A percentile compares a stretch with the other conserved stretches of the same genome.
These are phyloP conservation scores for Alternaria tenuissima DNA, from an alignment of 2,329 filamentous ascomycete genomes.

Conservation along the genomic window DNA sequence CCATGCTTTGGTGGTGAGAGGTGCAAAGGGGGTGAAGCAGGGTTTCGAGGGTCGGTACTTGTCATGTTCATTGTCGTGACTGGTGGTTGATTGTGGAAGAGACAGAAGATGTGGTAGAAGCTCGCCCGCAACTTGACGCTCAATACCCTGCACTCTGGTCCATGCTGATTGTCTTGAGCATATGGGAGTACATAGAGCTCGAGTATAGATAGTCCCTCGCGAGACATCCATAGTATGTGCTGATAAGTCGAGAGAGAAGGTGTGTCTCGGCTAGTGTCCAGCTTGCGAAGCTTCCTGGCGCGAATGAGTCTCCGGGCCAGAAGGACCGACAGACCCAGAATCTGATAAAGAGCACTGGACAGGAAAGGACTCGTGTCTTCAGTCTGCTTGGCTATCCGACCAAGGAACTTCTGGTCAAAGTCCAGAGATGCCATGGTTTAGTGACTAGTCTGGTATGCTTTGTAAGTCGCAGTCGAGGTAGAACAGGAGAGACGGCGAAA, in stretches of 20 bases:
- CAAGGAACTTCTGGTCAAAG: slow-evolving; percentile 97
- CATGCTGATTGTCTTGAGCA: slow-evolving; percentile 74
- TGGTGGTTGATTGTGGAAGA: slow-evolving; percentile 91
- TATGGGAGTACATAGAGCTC: slow-evolving; percentile 83
- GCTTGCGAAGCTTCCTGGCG: slow-evolving; percentile 81
- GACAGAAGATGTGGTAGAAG: slow-evolving; percentile 95
- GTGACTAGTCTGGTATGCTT: slow-evolving; percentile 7
- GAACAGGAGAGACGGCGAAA: not conserved
- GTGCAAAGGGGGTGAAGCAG: slow-evolving; percentile 35
- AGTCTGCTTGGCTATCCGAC: slow-evolving; percentile 83
- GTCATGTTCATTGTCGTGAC: slow-evolving; percentile 58
- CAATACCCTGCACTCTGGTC: slow-evolving; percentile 83
- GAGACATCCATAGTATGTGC: slow-evolving; percentile 94
- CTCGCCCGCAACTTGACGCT: slow-evolving; percentile 91
- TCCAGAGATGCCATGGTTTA: slow-evolving; percentile 88
- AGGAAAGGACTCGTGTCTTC: slow-evolving; percentile 80
- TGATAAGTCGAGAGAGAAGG: slow-evolving; percentile 84
- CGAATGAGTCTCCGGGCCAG: slow-evolving; percentile 83
- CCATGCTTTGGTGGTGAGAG: slow-evolving; percentile 29
- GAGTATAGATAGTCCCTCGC: slow-evolving; percentile 87
- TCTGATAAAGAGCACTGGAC: slow-evolving; percentile 84
- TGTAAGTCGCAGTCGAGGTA: slow-evolving; percentile 12
- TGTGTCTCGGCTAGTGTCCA: slow-evolving; percentile 80
- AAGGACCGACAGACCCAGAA: slow-evolving; percentile 88
- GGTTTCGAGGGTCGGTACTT: slow-evolving; percentile 38